Base-by-base conservation (phyloP, 192 early-diverging fungal genomes). In the Allomyces javanicus region DNA sequence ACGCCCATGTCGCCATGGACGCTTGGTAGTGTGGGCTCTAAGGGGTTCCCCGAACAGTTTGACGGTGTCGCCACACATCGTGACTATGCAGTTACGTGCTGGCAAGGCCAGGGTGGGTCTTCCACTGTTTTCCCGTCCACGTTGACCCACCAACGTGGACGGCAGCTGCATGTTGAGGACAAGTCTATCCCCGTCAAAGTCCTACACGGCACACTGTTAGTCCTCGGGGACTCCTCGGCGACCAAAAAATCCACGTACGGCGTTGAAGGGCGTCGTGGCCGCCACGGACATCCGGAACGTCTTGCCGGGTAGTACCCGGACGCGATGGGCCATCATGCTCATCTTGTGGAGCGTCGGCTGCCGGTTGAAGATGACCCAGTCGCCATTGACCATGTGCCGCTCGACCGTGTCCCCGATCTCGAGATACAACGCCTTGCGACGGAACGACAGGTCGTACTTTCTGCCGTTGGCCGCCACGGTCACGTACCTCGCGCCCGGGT, bases 141-240 rank as follows among this genome's bases (percentile, higher is more conserved):
- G 26, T 27, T 1, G 4, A 27, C 26, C 26, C 26, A 27, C 4
- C 26, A 27, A 27, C 26, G 2, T 27, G 26, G 26, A 4, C 4
- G 26, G 26, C 26, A 27, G 26, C 26, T 27, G 26, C 26, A 27
- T 27, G 26, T 27, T 27, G 26, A n/a, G n/a, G n/a, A n/a, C n/a
- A n/a, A n/a, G n/a, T n/a, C n/a, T n/a, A 44, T 68, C 67, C 6
- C 67, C 67, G 43, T 68, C 67, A 24, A 68, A 68, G 24, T 68
- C 67, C n/a, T n/a, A n/a, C n/a, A n/a, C n/a, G n/a, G n/a, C n/a
- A n/a, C n/a, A n/a, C n/a, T n/a, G n/a, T n/a, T n/a, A n/a, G n/a
- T n/a, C n/a, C n/a, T n/a, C n/a, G n/a, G n/a, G n/a, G n/a, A n/a
- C n/a, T n/a, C n/a, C n/a, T n/a, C n/a, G n/a, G n/a, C n/a, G n/a